These are phyloP conservation scores for Pythium vanterpoolii DNA, from an alignment of 352 stramenopile species.

Conservation along the genomic window DNA sequence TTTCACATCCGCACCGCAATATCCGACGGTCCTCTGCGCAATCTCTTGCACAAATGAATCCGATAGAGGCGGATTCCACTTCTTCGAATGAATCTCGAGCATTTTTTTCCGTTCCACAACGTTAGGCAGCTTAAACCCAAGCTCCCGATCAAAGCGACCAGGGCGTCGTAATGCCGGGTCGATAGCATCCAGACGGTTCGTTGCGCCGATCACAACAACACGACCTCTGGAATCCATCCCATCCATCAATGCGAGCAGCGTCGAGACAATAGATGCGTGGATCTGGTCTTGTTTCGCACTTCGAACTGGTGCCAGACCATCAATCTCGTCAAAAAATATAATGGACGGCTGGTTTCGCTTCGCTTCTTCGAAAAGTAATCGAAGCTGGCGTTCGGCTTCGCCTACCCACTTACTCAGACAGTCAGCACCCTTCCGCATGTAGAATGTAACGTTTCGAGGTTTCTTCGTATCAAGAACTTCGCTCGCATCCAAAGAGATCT, in stretches of 20 bases:
- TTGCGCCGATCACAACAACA: conserved; percentile 98
- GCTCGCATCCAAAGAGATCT: conserved; percentile 17
- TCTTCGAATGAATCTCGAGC: conserved; percentile 83
- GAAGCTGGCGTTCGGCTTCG: conserved; percentile 89
- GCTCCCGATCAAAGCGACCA: conserved; percentile 91
- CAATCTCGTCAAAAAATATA: conserved; percentile 96
- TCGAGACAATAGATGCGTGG: conserved; percentile 92
- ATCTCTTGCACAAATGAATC: conserved; percentile 68
- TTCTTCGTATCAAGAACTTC: conserved; percentile 19
- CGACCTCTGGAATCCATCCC: conserved; percentile 82
- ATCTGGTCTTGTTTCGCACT: conserved; percentile 94
- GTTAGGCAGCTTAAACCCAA: conserved; percentile 89
- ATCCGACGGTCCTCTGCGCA: conserved; percentile 82
- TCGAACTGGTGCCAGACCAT: conserved; percentile 89
- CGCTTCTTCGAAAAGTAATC: conserved; percentile 90
- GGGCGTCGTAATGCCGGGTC: conserved; percentile 94
- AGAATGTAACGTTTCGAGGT: conserved; percentile 87
- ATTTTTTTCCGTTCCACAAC: conserved; percentile 80
- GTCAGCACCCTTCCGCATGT: conserved; percentile 92
- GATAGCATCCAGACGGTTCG: conserved; percentile 95
- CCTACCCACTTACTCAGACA: conserved; percentile 92
- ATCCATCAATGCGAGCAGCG: conserved; percentile 91
- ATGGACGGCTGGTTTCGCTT: conserved; percentile 90
- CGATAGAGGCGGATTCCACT: conserved; percentile 78
- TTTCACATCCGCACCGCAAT: conserved; percentile 91